Conservation (phyloP, 1,284 basidiomycete species). For the Amylostereum areolatum region DNA sequence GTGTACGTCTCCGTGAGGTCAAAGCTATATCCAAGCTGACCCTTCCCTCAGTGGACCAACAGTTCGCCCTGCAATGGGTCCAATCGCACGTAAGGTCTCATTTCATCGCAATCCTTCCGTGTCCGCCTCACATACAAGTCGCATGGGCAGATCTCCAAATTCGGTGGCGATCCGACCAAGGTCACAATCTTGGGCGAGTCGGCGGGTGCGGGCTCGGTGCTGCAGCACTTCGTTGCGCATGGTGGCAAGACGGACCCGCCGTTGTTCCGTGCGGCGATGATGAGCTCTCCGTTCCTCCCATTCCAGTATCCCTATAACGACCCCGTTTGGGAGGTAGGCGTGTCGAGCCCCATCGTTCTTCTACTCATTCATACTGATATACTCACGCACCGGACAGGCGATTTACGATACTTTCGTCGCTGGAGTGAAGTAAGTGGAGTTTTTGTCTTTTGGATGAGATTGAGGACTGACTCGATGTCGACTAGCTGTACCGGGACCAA, state of each 20-base stretch:
- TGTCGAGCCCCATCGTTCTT: too few species aligned
- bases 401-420: too few species aligned
- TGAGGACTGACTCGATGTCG: too few species aligned
- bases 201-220: constrained; percentile 28
- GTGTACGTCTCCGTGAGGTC: constrained; percentile 14
- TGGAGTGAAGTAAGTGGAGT: too few species aligned
- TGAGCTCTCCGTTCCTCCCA: constrained; percentile 6
- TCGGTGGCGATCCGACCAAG: constrained; percentile 26
- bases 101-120: not conserved
- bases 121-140: not conserved
- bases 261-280: constrained; percentile 8
- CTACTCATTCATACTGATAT: too few species aligned
- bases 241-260: constrained; percentile 6
- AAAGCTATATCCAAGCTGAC: not conserved
- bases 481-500: not conserved
- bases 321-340: constrained; percentile 1
- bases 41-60: constrained; percentile 17
- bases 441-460: too few species aligned
- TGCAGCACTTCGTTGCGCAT: constrained; percentile 19
- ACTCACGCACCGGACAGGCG: too few species aligned
- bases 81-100: constrained; percentile 18
- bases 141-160: constrained; percentile 20
- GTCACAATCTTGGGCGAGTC: constrained; percentile 32
- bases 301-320: constrained; percentile 5
- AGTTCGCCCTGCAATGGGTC: constrained; percentile 24